A percentile compares a stretch with the other conserved stretches of the same genome.
Conservation (phyloP, 1,284 basidiomycete genomes). For the Cystobasidium slooffiae region DNA sequence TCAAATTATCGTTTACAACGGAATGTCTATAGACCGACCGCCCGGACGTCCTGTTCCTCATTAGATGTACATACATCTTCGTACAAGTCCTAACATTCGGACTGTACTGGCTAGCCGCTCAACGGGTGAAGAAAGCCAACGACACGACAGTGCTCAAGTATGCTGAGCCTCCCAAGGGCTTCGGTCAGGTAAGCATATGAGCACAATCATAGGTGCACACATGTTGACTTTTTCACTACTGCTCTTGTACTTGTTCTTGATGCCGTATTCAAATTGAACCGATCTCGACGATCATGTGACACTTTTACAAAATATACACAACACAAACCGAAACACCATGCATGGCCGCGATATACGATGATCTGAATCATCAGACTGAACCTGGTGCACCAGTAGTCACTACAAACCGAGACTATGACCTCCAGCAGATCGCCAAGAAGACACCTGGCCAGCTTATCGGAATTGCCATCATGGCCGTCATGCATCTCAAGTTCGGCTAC, state of each 20-base stretch:
- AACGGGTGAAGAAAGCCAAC: conserved; percentile 88
- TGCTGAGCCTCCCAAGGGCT: conserved; percentile 60
- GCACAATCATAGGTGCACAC: too few relatives aligned
- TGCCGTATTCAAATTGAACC: too few relatives aligned
- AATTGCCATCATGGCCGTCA: conserved; percentile 62
- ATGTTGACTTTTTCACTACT: too few relatives aligned
- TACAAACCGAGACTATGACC: conserved; percentile 91
- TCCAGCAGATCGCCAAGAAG: conserved; percentile 82
- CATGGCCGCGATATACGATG: background rate
- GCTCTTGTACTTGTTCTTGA: too few relatives aligned
- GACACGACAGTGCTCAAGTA: conserved; percentile 96
- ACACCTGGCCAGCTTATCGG: conserved; percentile 63
- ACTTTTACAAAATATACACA: background rate
- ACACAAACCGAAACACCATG: background rate
- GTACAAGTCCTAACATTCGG: conserved; percentile 73
- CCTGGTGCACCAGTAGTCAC: conserved; percentile 84
- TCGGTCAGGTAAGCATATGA: conserved; percentile 9
- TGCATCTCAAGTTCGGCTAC: conserved; percentile 66
- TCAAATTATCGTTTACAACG: background rate
- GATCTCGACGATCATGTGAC: too few relatives aligned
- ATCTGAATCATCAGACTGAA: conserved; percentile 67
- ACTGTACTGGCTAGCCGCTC: conserved; percentile 68
- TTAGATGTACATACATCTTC: conserved; percentile 79
- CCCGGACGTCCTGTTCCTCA: conserved; percentile 77
- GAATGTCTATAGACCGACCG: conserved; percentile 69